Evolutionary conservation across 352 stramenopile genomes (phyloP).

Genomic region (Bremia lactucae): DNA sequence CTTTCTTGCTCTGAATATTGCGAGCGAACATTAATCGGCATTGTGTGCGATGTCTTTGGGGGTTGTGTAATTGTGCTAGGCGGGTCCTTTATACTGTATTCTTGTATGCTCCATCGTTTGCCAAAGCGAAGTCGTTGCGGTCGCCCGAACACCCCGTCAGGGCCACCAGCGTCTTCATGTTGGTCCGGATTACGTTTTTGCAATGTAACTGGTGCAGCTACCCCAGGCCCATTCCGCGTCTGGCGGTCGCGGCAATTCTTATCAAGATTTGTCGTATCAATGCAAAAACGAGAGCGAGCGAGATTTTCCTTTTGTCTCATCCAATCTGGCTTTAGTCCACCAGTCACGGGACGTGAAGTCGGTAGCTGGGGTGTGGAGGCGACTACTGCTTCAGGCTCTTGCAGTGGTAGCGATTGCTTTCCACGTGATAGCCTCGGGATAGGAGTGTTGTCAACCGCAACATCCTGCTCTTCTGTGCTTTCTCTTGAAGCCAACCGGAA

Average conservation of each 20-base stretch:
- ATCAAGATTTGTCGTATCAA: conserved; percentile 41
- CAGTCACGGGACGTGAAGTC: conserved; percentile 12
- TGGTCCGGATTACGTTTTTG: conserved; percentile 21
- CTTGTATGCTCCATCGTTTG: conserved; percentile 39
- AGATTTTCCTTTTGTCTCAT: conserved; percentile 53
- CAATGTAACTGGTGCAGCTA: conserved; percentile 7
- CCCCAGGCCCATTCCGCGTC: conserved; percentile 14
- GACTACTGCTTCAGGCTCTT: conserved; percentile 2
- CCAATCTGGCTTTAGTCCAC: conserved; percentile 61
- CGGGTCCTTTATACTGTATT: conserved; percentile 33
- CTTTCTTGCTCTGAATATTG: conserved; percentile 14
- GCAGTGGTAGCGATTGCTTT: conserved; percentile 1
- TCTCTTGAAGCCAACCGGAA: background rate
- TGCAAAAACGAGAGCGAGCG: conserved; percentile 50
- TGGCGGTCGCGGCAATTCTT: conserved; percentile 27
- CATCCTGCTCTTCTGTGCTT: conserved; percentile 4
- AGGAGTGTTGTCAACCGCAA: conserved; percentile 15
- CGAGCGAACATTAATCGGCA: conserved; percentile 14
- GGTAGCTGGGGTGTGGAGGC: conserved; percentile 1
- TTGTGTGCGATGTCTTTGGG: conserved; percentile 7
- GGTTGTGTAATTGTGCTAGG: conserved; percentile 10
- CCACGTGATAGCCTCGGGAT: conserved; percentile 14
- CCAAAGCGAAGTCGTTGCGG: conserved; percentile 47
- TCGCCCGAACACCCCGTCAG: conserved; percentile 48
- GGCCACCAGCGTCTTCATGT: conserved; percentile 24